Evolutionary conservation across 1,284 basidiomycete species (phyloP).

Genomic region (Cutaneotrichosporon mucoides): DNA sequence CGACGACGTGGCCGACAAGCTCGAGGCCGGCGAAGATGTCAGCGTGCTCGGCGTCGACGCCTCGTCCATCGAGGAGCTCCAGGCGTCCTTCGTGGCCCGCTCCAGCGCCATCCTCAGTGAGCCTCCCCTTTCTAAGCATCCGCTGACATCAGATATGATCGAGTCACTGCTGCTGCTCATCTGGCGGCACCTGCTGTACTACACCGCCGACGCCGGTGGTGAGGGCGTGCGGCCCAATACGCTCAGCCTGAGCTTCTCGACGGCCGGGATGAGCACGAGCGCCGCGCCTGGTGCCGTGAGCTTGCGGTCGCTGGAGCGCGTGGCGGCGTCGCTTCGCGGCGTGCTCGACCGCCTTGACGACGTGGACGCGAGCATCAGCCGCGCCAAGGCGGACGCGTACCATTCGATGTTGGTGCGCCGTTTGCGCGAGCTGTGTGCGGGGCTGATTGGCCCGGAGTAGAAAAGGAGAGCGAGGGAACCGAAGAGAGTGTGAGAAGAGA

Average conservation of each 20-base stretch:
- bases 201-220: constrained; percentile 44
- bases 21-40: constrained; percentile 25
- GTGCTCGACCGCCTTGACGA: constrained; percentile 44
- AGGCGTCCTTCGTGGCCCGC: constrained; percentile 8
- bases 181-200: constrained; percentile 72
- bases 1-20: constrained; percentile 28
- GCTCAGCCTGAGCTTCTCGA: constrained; percentile 29
- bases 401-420: constrained; percentile 42
- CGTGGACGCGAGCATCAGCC: constrained; percentile 40
- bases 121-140: neutral
- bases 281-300: constrained; percentile 11
- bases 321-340: constrained; percentile 37
- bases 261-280: constrained; percentile 11
- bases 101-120: constrained; percentile 13
- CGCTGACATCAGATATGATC: constrained; percentile 56
- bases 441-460: constrained; percentile 21
- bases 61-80: constrained; percentile 15
- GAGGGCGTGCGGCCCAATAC: constrained; percentile 31
- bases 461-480: no score
- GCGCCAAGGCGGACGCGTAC: constrained; percentile 30
- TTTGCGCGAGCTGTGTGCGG: constrained; percentile 40
- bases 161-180: constrained; percentile 80
- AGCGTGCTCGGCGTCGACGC: constrained; percentile 11
- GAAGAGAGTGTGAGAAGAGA: neutral
- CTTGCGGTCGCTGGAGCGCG: constrained; percentile 34